phyloP scores from a whole-genome alignment of 1,284 basidiomycete species.

The Boletellus deceptivus region DNA sequence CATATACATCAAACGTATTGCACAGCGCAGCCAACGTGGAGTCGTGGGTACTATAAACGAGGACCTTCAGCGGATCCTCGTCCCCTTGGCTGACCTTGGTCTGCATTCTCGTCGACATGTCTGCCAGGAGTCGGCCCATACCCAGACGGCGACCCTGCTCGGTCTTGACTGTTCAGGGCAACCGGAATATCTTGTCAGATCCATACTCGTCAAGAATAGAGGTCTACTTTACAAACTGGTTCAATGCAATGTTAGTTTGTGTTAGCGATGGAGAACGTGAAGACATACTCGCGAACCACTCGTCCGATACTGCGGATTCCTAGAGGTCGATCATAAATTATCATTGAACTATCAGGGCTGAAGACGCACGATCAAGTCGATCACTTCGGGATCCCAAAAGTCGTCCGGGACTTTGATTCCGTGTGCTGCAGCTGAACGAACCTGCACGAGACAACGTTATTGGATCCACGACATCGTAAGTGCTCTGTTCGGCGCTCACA shows the following conservation, averaged over 20 bases:
- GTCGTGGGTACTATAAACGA: constrained; percentile 76
- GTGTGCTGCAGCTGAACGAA: constrained; percentile 69
- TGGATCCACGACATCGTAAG: neutral
- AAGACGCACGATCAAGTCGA: constrained; percentile 56
- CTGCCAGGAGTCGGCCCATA: constrained; percentile 71
- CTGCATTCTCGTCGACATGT: constrained; percentile 62
- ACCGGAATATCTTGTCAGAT: constrained; percentile 4
- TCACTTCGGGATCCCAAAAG: constrained; percentile 59
- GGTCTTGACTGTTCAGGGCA: constrained; percentile 52
- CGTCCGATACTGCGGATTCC: constrained; percentile 72
- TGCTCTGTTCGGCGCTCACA: constrained; percentile 31
- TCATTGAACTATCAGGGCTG: neutral
- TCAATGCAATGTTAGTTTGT: neutral
- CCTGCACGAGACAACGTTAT: constrained; percentile 35
- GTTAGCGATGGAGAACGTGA: neutral
- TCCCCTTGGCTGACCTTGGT: constrained; percentile 46
- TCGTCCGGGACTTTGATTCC: constrained; percentile 67
- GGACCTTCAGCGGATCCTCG: constrained; percentile 54
- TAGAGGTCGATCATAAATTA: constrained; percentile 27
- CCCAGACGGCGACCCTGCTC: constrained; percentile 75
- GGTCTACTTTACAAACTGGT: constrained; percentile 27
- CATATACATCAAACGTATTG: constrained; percentile 72
- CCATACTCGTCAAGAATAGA: neutral
- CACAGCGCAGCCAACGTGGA: constrained; percentile 70
- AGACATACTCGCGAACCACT: constrained; percentile 72